Evolutionary conservation across 495 filamentous ascomycete genomes (phyloP).

Genomic region (Rostrohypoxylon terebratum): DNA sequence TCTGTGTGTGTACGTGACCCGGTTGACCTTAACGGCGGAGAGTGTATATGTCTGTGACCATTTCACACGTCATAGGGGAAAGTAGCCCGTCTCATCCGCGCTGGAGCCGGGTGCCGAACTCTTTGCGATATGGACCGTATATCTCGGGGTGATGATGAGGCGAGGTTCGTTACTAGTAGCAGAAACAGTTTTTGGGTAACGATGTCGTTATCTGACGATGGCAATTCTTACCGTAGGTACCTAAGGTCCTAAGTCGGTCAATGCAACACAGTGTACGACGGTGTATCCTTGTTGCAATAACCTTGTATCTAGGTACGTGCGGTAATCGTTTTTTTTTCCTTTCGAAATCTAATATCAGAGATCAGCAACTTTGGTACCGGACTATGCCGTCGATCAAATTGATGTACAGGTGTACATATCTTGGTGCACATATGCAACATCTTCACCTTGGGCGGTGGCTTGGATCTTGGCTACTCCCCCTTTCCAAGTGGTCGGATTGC

Average conservation of each 20-base stretch:
- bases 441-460: slow-evolving; percentile 31
- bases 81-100: slow-evolving; percentile 38
- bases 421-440: slow-evolving; percentile 6
- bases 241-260: background rate
- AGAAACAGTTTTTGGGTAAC: slow-evolving; percentile 38
- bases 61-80: slow-evolving; percentile 25
- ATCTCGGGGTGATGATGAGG: slow-evolving; percentile 34
- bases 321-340: slow-evolving; percentile 29
- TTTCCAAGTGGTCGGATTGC: slow-evolving; percentile 16
- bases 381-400: slow-evolving; percentile 35
- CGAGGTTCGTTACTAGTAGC: slow-evolving; percentile 19
- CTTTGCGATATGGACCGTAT: slow-evolving; percentile 19
- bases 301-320: slow-evolving; percentile 28
- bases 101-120: slow-evolving; percentile 14
- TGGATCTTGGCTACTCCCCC: slow-evolving; percentile 11
- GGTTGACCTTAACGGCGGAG: slow-evolving; percentile 26
- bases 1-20: slow-evolving; percentile 17
- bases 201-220: slow-evolving; percentile 48
- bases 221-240: slow-evolving; percentile 12
- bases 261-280: slow-evolving; percentile 44
- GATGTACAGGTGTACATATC: slow-evolving; percentile 26
- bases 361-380: slow-evolving; percentile 34
- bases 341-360: slow-evolving; percentile 31
- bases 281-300: slow-evolving; percentile 35
- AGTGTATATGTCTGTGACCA: slow-evolving; percentile 13